Conservation (phyloP, 2,329 filamentous ascomycete species). For the Sporothrix pallida region DNA sequence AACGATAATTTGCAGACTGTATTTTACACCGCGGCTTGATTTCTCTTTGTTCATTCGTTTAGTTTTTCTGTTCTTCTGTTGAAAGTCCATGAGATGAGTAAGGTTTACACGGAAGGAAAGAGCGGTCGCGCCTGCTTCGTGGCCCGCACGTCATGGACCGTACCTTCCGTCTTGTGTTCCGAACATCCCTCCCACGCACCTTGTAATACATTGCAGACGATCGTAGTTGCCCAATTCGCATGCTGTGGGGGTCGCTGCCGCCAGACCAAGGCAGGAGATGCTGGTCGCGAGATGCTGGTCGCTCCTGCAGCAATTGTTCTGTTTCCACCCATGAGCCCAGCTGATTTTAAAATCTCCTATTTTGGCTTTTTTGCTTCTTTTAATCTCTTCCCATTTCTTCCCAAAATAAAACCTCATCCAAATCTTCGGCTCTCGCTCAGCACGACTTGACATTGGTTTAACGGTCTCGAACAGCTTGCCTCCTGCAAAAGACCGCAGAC, state of each 20-base stretch:
- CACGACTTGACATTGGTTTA: neutral
- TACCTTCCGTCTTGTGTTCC: slow-evolving; percentile 14
- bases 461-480: neutral
- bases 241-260: slow-evolving; percentile 10
- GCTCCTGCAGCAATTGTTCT: slow-evolving; percentile 9
- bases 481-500: neutral
- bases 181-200: neutral
- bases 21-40: neutral
- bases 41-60: neutral
- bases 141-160: neutral
- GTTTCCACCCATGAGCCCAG: neutral
- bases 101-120: slow-evolving; percentile 9
- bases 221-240: slow-evolving; percentile 9
- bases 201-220: slow-evolving; percentile 5
- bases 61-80: neutral
- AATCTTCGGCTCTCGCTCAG: slow-evolving; percentile 1
- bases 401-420: neutral
- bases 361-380: slow-evolving; percentile 18
- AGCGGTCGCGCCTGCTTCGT: too few species aligned
- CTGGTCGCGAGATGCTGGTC: neutral
- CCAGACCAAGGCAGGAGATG: slow-evolving; percentile 7
- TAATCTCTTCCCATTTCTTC: neutral
- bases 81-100: neutral
- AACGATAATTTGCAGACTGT: neutral
- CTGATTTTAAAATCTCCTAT: neutral